Evolutionary conservation across 345 rosid genomes (phyloP), one percentile per base, ranked within the genome.

Genomic region (Gossypium stocksii): DNA sequence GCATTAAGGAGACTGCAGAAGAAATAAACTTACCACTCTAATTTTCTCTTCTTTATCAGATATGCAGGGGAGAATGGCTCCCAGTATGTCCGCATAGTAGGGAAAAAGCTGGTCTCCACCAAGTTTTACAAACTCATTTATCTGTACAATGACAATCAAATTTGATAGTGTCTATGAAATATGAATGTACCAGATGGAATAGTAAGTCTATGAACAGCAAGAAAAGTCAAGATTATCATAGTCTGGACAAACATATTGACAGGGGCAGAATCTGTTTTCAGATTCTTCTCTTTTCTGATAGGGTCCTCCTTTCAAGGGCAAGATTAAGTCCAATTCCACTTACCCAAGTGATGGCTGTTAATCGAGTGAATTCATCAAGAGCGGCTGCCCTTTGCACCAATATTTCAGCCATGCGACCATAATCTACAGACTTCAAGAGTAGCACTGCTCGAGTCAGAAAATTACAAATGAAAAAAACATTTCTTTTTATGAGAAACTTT

Each of bases 361-460:
- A 83, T 72, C 99, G 91, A 74, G 99, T 96, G 76, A 96, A 96
- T 81, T 91, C 98, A 87, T 96, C 99, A 70, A 83, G 71, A 80
- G 97, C 86, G 79, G 89, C 87, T 76, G 97, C 99, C 84, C 99
- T 93, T 84, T 82, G 90, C 82, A 96, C 98, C 86, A 96, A 82
- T 81, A 96, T 96, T 84, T 96, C 97, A 78, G 99, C 97, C 99
- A 96, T 96, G 77, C 99, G 97, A 83, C 97, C 95, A 89, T 96
- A 93, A 91, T 96, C 99, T 93, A 93, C 99, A 93, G 98, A 96
- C 99, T 96, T 91, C 89, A 91, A 90, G 84, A 93, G 88, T 80
- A 87, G 86, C 86, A 95, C 91, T 86, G 91, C 83, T 85, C 77
- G 85, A 89, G 93, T 92, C 90, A 94, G 94, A 85, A 87, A 89